These are phyloP conservation scores for Pseudoscleropodium purum DNA, from an alignment of 225 moss, liverwort and hornwort species.

Conservation along the genomic window DNA sequence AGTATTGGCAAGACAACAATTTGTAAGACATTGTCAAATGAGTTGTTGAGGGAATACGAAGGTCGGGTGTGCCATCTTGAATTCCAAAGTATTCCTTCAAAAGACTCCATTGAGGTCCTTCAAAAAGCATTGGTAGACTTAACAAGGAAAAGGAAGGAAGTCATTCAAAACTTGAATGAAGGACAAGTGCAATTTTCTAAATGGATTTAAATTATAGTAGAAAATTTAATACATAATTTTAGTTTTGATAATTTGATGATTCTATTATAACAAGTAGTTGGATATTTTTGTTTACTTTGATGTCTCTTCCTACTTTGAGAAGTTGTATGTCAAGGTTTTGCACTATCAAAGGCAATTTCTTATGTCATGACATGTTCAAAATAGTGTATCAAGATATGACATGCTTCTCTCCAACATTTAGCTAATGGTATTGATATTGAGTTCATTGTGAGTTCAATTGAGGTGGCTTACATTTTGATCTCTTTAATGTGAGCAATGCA, in stretches of 20 bases:
- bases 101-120: too few species aligned
- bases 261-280: background rate
- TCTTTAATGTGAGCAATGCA: background rate
- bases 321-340: background rate
- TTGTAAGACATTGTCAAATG: too few species aligned
- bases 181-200: too few species aligned
- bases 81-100: too few species aligned
- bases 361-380: background rate
- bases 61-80: too few species aligned
- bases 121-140: too few species aligned
- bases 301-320: background rate
- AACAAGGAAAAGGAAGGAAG: background rate
- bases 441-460: background rate
- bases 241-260: too few species aligned
- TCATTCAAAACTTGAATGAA: too few species aligned
- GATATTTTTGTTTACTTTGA: background rate
- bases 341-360: background rate
- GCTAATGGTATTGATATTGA: background rate
- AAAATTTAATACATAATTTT: background rate
- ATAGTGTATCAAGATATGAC: too few species aligned
- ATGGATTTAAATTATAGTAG: too few species aligned
- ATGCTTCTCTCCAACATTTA: background rate
- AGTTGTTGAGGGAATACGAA: too few species aligned
- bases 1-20: too few species aligned
- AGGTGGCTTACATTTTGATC: background rate